phyloP scores from a whole-genome alignment of 768 basidiomycete species.

The Jaapia argillacea region DNA sequence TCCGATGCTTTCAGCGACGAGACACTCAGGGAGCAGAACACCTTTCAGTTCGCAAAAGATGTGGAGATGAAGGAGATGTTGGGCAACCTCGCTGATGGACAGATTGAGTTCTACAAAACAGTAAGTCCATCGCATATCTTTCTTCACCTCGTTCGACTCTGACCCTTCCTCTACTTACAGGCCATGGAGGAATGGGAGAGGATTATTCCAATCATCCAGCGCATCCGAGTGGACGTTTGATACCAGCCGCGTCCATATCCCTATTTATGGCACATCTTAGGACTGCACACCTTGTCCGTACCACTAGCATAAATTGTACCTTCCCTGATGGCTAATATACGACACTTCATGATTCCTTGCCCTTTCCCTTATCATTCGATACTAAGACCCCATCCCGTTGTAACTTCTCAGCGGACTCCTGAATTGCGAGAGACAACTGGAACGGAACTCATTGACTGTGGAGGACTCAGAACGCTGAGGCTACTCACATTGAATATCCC shows the following conservation, averaged over 20 bases:
- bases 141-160: not conserved
- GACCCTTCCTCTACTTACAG: constrained; percentile 24
- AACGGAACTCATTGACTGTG: no score
- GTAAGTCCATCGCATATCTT: constrained; percentile 27
- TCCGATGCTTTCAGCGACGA: constrained; percentile 96
- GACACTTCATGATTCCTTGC: not conserved
- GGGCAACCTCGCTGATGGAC: constrained; percentile 80
- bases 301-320: constrained; percentile 10
- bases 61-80: constrained; percentile 97
- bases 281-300: no score
- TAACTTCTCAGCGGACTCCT: constrained; percentile 71
- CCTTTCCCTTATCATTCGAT: constrained; percentile 3
- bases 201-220: constrained; percentile 87
- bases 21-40: constrained; percentile 80
- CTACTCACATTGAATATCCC: constrained; percentile 65
- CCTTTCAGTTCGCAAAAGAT: constrained; percentile 87
- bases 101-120: constrained; percentile 90
- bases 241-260: no score
- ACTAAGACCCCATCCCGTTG: constrained; percentile 5
- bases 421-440: constrained; percentile 67
- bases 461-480: not conserved
- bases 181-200: constrained; percentile 97
- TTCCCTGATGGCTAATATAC: constrained; percentile 1
- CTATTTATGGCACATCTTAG: no score
- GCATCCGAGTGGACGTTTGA: constrained; percentile 88